Conservation (phyloP, 2,329 filamentous ascomycete species). For the Botryotinia narcissicola region DNA sequence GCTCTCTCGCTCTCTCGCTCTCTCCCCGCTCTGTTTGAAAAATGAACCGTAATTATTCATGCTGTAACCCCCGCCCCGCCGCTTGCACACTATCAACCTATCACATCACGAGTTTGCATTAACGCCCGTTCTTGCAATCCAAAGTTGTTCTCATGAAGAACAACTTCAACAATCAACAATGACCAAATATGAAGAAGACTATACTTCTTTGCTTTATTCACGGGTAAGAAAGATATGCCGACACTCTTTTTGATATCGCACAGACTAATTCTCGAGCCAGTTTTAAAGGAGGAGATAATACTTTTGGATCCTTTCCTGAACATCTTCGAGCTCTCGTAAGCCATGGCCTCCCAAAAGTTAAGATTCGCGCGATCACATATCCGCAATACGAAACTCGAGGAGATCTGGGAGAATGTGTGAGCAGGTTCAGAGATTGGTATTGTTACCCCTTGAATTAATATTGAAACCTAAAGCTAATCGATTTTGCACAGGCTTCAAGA, state of each 20-base stretch:
- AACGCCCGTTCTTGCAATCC: background rate
- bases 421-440: constrained; percentile 72
- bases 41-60: background rate
- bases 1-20: background rate
- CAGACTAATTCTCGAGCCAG: constrained; percentile 15
- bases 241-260: background rate
- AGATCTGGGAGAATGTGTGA: constrained; percentile 68
- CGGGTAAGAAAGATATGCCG: constrained; percentile 71
- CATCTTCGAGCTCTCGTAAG: constrained; percentile 65
- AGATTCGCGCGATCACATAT: constrained; percentile 68
- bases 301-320: constrained; percentile 73
- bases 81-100: background rate
- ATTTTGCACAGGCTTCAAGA: constrained; percentile 67
- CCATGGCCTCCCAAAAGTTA: constrained; percentile 64
- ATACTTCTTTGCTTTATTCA: constrained; percentile 81
- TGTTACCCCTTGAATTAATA: background rate
- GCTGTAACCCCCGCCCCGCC: background rate
- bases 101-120: background rate
- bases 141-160: background rate
- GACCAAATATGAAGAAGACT: constrained; percentile 67
- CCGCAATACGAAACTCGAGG: constrained; percentile 81
- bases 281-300: constrained; percentile 68
- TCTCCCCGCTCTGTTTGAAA: background rate
- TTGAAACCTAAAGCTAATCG: constrained; percentile 12
- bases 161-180: background rate